These are phyloP conservation scores for Paraglomus brasilianum DNA, from an alignment of 192 early-diverging fungal genomes.

Conservation along the genomic window DNA sequence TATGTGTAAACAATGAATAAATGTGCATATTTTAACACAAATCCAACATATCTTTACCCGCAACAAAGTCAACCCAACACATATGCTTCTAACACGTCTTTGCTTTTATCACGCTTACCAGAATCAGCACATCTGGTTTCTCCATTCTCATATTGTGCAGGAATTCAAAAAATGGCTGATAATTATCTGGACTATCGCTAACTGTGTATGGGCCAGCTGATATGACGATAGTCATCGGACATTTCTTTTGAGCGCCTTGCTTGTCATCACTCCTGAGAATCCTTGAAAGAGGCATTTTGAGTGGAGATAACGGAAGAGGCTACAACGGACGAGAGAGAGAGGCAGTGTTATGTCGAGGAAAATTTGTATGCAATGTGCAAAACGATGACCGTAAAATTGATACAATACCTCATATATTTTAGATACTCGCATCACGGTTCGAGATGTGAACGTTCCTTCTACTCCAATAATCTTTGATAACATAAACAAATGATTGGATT, in stretches of 20 bases:
- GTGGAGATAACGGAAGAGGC: too few relatives aligned
- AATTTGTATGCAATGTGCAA: too few relatives aligned
- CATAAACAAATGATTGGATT: slow-evolving; percentile 8
- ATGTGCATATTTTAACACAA: neutral
- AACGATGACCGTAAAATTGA: too few relatives aligned
- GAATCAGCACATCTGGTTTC: slow-evolving; percentile 76
- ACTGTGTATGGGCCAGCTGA: slow-evolving; percentile 89
- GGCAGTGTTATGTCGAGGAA: too few relatives aligned
- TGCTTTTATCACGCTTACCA: slow-evolving; percentile 42
- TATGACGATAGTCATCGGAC: slow-evolving; percentile 66
- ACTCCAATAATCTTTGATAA: slow-evolving; percentile 23
- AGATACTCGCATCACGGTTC: neutral
- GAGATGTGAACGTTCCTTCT: neutral
- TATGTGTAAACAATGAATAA: slow-evolving; percentile 3
- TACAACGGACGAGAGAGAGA: too few relatives aligned
- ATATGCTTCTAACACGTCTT: neutral
- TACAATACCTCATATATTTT: slow-evolving; percentile 27
- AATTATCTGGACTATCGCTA: slow-evolving; percentile 66
- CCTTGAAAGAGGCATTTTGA: too few relatives aligned
- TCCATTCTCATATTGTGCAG: slow-evolving; percentile 57
- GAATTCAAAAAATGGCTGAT: slow-evolving; percentile 81
- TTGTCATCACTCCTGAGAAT: too few relatives aligned
- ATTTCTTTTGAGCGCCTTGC: too few relatives aligned
- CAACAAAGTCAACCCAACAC: neutral
- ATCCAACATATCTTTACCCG: neutral